Percentiles rank a stretch among this genome's conserved stretches.
Conservation (phyloP, 176 grass and related monocot genomes). For the Guadua angustifolia region DNA sequence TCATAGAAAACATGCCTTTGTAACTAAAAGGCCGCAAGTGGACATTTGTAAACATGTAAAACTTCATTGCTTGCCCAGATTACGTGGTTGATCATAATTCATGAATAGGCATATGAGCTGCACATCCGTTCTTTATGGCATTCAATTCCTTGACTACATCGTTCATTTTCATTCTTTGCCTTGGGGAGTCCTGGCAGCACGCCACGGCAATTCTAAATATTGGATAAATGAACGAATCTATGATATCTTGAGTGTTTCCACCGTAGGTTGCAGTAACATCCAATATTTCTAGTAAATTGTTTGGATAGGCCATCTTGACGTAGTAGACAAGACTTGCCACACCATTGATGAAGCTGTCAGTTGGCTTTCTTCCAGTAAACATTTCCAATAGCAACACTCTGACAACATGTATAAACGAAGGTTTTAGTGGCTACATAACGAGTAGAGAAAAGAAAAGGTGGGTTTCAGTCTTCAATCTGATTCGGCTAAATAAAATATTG, state of each 20-base stretch:
- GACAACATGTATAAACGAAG: background rate
- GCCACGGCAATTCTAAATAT: background rate
- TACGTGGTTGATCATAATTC: too few relatives aligned
- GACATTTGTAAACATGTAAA: too few relatives aligned
- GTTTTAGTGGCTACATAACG: background rate
- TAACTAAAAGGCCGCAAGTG: too few relatives aligned
- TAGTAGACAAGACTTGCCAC: background rate
- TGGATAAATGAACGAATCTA: background rate
- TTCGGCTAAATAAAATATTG: background rate
- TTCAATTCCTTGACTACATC: background rate
- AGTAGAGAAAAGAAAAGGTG: background rate
- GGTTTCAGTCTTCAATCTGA: background rate
- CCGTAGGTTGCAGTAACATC: background rate
- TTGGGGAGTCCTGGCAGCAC: background rate
- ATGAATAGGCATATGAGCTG: too few relatives aligned
- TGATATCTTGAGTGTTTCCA: background rate
- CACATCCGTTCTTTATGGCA: background rate
- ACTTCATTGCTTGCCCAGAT: too few relatives aligned
- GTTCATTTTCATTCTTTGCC: background rate
- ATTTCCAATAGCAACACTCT: constrained; percentile 31
- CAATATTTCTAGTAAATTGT: constrained; percentile 33
- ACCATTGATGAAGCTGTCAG: constrained; percentile 9
- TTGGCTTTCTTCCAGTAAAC: constrained; percentile 39
- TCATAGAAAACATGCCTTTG: too few relatives aligned
- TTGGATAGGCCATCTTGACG: constrained; percentile 13